Evolutionary conservation across 768 basidiomycete species (phyloP).

Genomic region (Dacryopinax primogenitus): DNA sequence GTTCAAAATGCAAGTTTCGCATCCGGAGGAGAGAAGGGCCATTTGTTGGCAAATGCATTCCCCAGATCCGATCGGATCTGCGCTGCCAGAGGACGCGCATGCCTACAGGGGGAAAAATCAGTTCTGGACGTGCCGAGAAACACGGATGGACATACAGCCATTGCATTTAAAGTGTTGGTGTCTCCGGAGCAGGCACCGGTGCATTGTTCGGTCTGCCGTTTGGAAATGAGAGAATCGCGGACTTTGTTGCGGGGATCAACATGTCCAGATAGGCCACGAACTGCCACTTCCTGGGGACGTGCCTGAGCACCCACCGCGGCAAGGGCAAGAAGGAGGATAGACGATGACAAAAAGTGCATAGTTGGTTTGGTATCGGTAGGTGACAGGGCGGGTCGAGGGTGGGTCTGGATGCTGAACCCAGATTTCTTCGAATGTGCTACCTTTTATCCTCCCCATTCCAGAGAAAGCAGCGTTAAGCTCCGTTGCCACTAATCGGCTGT

Average conservation of each 20-base stretch:
- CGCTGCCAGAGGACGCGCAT: background rate
- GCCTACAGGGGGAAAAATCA: background rate
- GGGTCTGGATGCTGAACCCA: background rate
- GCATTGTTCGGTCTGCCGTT: background rate
- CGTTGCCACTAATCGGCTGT: no score
- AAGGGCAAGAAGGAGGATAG: background rate
- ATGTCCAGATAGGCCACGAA: background rate
- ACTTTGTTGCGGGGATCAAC: background rate
- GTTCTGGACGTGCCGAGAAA: background rate
- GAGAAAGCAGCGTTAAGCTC: no score
- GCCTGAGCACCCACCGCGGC: background rate
- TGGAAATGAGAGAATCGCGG: background rate
- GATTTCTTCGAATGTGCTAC: background rate
- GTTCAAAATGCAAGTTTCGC: background rate
- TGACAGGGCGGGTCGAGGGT: background rate
- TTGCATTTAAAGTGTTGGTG: background rate
- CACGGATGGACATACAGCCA: background rate
- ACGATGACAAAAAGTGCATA: background rate
- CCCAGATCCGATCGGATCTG: background rate
- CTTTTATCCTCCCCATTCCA: background rate
- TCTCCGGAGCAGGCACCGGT: background rate
- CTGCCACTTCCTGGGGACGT: background rate
- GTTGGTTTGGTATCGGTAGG: background rate
- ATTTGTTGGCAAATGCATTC: slow-evolving; percentile 2
- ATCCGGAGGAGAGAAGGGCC: background rate